These are phyloP conservation scores for Phallus indusiatus DNA, from an alignment of 768 basidiomycete genomes.

Conservation along the genomic window DNA sequence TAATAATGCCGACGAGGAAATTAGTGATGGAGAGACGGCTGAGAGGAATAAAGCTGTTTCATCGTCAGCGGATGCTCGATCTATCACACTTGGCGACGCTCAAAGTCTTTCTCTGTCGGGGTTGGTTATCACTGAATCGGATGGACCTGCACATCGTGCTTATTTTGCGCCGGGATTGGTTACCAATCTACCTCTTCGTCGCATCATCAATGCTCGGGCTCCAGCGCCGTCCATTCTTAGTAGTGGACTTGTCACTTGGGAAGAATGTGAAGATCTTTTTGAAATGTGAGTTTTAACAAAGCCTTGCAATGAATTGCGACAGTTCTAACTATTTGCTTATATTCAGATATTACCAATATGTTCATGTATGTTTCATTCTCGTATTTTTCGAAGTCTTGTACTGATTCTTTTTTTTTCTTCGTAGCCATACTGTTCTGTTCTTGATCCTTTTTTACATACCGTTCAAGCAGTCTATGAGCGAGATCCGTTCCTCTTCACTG, in stretches of 20 bases:
- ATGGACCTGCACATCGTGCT: not conserved
- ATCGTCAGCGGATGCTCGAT: not conserved
- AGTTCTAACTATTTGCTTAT: too few relatives aligned
- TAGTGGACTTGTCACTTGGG: constrained; percentile 67
- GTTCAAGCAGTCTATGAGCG: constrained; percentile 70
- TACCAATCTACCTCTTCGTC: constrained; percentile 58
- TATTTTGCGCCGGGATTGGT: constrained; percentile 44
- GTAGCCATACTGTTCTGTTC: constrained; percentile 57
- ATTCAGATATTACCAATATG: constrained; percentile 12
- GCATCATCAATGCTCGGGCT: constrained; percentile 64
- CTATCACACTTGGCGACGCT: not conserved
- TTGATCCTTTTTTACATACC: constrained; percentile 77
- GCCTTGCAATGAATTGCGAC: too few relatives aligned
- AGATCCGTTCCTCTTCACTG: constrained; percentile 38
- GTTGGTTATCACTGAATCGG: not conserved
- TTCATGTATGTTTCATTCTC: constrained; percentile 9
- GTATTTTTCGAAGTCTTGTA: not conserved
- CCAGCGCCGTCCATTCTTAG: constrained; percentile 75
- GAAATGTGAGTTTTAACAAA: constrained; percentile 48
- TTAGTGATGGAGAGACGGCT: not conserved
- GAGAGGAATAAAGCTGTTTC: not conserved
- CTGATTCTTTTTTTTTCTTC: not conserved
- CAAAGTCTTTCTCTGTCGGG: not conserved
- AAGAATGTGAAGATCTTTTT: constrained; percentile 77
- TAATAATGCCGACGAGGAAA: not conserved